These are phyloP conservation scores for Protomyces inouyei DNA, from an alignment of 1,139 yeast species.

Conservation along the genomic window DNA sequence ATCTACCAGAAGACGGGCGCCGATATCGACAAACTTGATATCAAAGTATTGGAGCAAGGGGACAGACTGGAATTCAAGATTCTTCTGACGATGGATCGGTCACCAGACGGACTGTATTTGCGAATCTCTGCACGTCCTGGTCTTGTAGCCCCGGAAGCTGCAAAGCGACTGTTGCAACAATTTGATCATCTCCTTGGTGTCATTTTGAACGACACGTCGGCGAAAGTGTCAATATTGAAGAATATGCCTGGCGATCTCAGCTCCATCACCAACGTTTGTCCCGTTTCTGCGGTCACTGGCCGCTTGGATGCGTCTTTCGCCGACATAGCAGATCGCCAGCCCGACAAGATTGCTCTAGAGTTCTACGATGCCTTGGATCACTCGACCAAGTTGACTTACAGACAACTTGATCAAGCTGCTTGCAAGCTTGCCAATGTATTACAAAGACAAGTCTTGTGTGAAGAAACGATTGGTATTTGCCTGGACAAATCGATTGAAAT, in stretches of 20 bases:
- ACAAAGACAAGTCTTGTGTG: neutral
- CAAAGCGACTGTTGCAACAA: neutral
- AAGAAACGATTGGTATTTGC: constrained; percentile 27
- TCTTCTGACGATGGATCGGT: constrained; percentile 4
- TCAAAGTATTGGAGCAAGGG: neutral
- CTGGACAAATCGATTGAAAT: constrained; percentile 30
- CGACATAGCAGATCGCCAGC: neutral
- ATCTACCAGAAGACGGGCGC: constrained; percentile 23
- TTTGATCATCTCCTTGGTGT: neutral
- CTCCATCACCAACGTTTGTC: neutral
- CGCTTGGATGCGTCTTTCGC: constrained; percentile 8
- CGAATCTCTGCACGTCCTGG: neutral
- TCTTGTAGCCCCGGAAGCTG: neutral
- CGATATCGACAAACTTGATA: neutral
- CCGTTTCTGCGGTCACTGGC: neutral
- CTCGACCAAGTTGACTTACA: constrained; percentile 11
- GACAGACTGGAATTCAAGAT: constrained; percentile 17
- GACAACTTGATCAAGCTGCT: constrained; percentile 15
- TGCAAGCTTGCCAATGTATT: constrained; percentile 13
- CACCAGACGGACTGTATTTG: neutral
- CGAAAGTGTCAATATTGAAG: neutral
- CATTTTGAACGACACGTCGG: neutral
- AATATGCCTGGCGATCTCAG: neutral
- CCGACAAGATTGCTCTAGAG: constrained; percentile 10
- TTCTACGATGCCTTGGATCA: constrained; percentile 1